A percentile compares a stretch with the other conserved stretches of the same genome.
phyloP scores from a whole-genome alignment of 164 flowering plant species.

The Protea cynaroides region DNA sequence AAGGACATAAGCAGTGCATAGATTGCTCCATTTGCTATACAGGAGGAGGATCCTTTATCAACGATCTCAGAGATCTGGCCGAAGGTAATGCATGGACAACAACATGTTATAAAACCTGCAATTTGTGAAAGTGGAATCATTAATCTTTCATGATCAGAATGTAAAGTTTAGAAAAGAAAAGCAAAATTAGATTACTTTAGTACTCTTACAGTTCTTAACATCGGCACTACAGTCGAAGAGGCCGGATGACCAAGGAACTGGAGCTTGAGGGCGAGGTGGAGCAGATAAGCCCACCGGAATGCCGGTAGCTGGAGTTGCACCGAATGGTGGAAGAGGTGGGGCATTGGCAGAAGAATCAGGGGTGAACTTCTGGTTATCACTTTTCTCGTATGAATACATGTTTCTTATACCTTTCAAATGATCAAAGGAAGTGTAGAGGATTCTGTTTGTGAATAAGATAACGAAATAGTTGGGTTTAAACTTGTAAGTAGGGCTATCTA shows the following conservation, averaged over 20 bases:
- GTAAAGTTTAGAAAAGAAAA: too few species aligned
- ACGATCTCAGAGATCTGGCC: constrained; percentile 48
- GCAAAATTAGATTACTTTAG: not conserved
- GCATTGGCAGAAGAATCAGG: not conserved
- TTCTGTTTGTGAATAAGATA: too few species aligned
- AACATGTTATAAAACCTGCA: constrained; percentile 45
- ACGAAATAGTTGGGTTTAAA: too few species aligned
- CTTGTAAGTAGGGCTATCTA: too few species aligned
- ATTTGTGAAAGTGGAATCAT: not conserved
- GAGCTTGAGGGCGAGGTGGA: too few species aligned
- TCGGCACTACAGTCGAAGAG: constrained; percentile 7
- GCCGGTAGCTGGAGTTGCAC: constrained; percentile 3
- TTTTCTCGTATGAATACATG: not conserved
- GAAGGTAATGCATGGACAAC: constrained; percentile 56
- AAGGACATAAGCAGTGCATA: constrained; percentile 25
- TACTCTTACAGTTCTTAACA: not conserved
- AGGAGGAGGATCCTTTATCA: constrained; percentile 39
- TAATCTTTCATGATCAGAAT: too few species aligned
- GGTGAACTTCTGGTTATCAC: not conserved
- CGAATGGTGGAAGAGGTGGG: not conserved
- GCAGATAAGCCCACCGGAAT: constrained; percentile 2
- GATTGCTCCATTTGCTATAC: constrained; percentile 31
- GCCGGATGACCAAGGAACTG: constrained; percentile 7
- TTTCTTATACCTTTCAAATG: too few species aligned
- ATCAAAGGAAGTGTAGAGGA: too few species aligned